phyloP scores from a whole-genome alignment of 495 filamentous ascomycete genomes.

The Friedmanniomyces simplex region DNA sequence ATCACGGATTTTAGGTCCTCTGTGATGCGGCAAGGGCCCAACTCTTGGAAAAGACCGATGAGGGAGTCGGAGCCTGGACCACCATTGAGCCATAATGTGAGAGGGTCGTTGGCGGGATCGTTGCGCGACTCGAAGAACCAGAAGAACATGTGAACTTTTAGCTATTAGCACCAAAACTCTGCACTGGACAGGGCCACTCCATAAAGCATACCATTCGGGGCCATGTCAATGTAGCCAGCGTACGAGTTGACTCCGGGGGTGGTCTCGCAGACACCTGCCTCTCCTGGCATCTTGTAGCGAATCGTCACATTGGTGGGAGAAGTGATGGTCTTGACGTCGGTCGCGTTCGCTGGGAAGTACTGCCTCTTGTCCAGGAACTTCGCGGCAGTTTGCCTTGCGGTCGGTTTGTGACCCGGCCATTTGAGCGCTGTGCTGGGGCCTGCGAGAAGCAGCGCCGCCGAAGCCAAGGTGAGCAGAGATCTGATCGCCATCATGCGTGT shows the following conservation, averaged over 20 bases:
- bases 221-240: conserved; percentile 7
- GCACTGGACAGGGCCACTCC: not conserved
- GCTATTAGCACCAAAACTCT: not conserved
- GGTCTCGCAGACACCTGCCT: conserved; percentile 37
- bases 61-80: conserved; percentile 53
- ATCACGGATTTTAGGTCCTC: no score
- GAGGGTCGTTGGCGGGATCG: conserved; percentile 19
- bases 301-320: conserved; percentile 46
- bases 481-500: not conserved
- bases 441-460: not conserved
- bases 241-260: conserved; percentile 27
- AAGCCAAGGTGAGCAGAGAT: not conserved
- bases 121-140: conserved; percentile 25
- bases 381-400: not conserved
- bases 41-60: conserved; percentile 60
- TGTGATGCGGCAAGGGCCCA: conserved; percentile 49
- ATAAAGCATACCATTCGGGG: not conserved
- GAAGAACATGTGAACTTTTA: conserved; percentile 11
- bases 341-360: conserved; percentile 9
- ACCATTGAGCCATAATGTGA: conserved; percentile 32
- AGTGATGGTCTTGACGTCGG: conserved; percentile 27
- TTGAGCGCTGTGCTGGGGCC: not conserved
- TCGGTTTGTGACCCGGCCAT: not conserved
- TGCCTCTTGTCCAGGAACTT: conserved; percentile 2
- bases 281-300: conserved; percentile 43